Conservation (phyloP, 352 stramenopile species). For the Phytophthora multivora region DNA sequence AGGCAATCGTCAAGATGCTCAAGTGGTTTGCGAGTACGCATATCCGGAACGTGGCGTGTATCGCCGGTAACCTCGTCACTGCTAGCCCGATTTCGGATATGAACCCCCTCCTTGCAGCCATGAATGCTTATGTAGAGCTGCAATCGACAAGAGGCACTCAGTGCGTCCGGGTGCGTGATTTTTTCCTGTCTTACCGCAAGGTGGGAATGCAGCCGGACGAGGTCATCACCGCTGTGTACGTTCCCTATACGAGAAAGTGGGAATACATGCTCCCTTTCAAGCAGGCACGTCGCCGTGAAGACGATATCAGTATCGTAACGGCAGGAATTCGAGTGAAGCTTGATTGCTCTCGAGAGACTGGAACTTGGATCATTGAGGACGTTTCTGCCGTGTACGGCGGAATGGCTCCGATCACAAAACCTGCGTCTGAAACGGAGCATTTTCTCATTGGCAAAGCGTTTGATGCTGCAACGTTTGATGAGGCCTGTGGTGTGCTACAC, state of each 20-base stretch:
- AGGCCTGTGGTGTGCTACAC: constrained; percentile 82
- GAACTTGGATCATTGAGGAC: constrained; percentile 76
- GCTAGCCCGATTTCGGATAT: constrained; percentile 97
- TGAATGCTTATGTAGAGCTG: constrained; percentile 81
- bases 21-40: constrained; percentile 98
- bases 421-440: constrained; percentile 51
- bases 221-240: constrained; percentile 91
- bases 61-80: constrained; percentile 97
- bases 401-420: constrained; percentile 76
- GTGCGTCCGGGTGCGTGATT: constrained; percentile 85
- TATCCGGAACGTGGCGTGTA: constrained; percentile 96
- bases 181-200: constrained; percentile 95
- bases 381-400: constrained; percentile 67
- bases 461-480: constrained; percentile 75
- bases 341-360: constrained; percentile 55
- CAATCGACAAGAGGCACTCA: constrained; percentile 39
- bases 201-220: constrained; percentile 90
- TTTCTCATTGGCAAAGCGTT: constrained; percentile 89
- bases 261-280: constrained; percentile 97
- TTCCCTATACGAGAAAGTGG: constrained; percentile 87
- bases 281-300: constrained; percentile 94
- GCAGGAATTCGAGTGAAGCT: constrained; percentile 91
- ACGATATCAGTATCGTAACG: constrained; percentile 98
- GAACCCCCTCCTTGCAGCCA: constrained; percentile 94
- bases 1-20: constrained; percentile 89